phyloP scores from a whole-genome alignment of 306 rosid species.

The Begonia loranthoides region DNA sequence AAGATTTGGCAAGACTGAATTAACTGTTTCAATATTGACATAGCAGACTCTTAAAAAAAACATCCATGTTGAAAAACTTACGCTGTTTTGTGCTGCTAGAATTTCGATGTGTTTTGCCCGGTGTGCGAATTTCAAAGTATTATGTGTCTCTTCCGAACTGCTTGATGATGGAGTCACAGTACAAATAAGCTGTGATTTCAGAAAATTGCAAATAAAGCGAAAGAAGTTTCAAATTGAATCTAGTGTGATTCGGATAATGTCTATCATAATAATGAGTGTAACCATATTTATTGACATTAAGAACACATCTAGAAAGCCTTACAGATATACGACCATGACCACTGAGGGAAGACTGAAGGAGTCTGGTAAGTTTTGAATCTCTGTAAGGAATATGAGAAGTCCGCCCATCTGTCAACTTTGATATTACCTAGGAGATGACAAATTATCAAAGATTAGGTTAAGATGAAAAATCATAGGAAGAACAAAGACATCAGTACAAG shows the following conservation, averaged over 20 bases:
- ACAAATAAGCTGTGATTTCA: slow-evolving; percentile 74
- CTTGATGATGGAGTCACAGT: slow-evolving; percentile 97
- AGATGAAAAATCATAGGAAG: slow-evolving; percentile 1
- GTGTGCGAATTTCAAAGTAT: slow-evolving; percentile 94
- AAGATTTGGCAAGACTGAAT: slow-evolving; percentile 5
- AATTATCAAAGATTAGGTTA: slow-evolving; percentile 12
- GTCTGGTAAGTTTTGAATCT: slow-evolving; percentile 94
- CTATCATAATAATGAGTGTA: no score
- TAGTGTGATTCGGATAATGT: no score
- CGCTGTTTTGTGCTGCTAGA: slow-evolving; percentile 94
- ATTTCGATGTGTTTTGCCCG: slow-evolving; percentile 96
- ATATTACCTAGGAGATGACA: slow-evolving; percentile 59
- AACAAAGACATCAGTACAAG: slow-evolving; percentile 1
- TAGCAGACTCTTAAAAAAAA: slow-evolving; percentile 3
- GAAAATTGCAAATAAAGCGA: slow-evolving; percentile 6
- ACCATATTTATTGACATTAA: no score
- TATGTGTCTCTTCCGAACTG: slow-evolving; percentile 91
- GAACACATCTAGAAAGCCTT: slow-evolving; percentile 23
- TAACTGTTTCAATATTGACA: slow-evolving; percentile 10
- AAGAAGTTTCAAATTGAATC: no score
- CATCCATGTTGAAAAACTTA: slow-evolving; percentile 5
- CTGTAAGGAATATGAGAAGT: slow-evolving; percentile 91
- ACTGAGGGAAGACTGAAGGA: slow-evolving; percentile 90
- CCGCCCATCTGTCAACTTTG: slow-evolving; percentile 82
- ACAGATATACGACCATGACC: slow-evolving; percentile 99